Base-by-base conservation (phyloP, 768 basidiomycete genomes). In the Pleurotus platypus region DNA sequence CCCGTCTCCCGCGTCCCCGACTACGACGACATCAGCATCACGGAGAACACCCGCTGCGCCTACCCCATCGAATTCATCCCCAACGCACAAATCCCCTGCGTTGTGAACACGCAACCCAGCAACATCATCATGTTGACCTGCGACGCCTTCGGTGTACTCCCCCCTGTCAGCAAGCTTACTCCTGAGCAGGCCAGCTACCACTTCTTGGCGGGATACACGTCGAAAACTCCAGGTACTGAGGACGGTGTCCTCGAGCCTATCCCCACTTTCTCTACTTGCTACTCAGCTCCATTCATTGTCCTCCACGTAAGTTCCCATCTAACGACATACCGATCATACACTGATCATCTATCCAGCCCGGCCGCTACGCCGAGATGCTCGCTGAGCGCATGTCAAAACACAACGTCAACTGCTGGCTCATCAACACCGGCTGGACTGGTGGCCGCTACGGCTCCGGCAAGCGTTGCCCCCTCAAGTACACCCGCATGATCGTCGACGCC, bases 281-380 rank as follows among this genome's bases (percentile, higher is more conserved):
- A 98, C 83, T 91, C 90, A 63, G 94, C 95, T 42, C 97, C 97
- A n/a, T 98, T 99, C 84, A 98, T 99, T 70, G 89, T 98, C 63
- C 90, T 97, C 56, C 96, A 97, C 74, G 86, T 88, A 68, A 40
- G 85, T 73, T 27, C 20, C 20, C 20, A 20, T 20, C 20, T 20
- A 20, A 20, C 20, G 20, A 20, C 20, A 20, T 20, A 20, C 20
- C 8, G 9, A 43, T 57, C 58, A 46, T 35, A 48, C 4, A 51
- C 47, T 35, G 47, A 30, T 54, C 50, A 13, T 57, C 40, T 43
- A 49, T 49, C n/a, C 62, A 88, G 86, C 94, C 94, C 45, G 84
- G 90, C 37, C 89, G 94, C 60, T 99, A 99, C 72, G 96, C 97
- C 42, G 82, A 89, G 72, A 99, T 99, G 97, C 81, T 99, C 63